Evolutionary conservation across 805 yeast species (phyloP), one percentile per base, ranked within the genome.

Genomic region (Zygotorulaspora florentina): DNA sequence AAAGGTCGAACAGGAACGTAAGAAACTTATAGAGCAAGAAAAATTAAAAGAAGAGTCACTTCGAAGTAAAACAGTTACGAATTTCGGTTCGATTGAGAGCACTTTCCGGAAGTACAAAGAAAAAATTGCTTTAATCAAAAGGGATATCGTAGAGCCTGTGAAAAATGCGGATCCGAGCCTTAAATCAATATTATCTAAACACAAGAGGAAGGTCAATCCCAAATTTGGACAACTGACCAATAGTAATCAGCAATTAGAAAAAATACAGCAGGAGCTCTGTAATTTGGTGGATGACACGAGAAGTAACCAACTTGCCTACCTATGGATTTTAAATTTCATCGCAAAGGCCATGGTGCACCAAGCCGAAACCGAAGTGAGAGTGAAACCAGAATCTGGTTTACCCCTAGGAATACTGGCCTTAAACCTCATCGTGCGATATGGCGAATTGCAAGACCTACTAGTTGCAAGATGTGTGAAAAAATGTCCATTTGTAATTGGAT

Each of bases 211-310:
- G 56, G 79, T 93, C 54, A 87, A 87, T 59, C 93, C 96, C 5
- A 85, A 84, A 60, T 81, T 93, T 54, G 98, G 99, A 10, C 98
- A 93, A 67, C 71, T 93, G 49, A 88, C 96, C 1, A 83, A 81
- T 58, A 81, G 89, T 43, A 66, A 61, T 43, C 38, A 64, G 2
- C 96, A 93, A 59, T 69, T 89, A 35, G 59, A 63, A 1, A 64
- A 66, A 13, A 72, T 86, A 35, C 69, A 74, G 1, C 48, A 54
- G 5, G 88, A 82, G 39, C 67, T 93, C 2, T 55, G 68, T 1
- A 67, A 57, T 4, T 59, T 83, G 26, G 66, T 91, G 3, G 62
- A 54, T 3, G 73, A 75, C 33, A 75, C 86, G 0, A 70, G 72
- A 33, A 52, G 59, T 7, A 65, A 75, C 50, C 75, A 74, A 2